Percentiles rank a stretch among this genome's conserved stretches.
These are phyloP conservation scores for Lentinula raphanica DNA, from an alignment of 768 basidiomycete genomes.

Conservation along the genomic window DNA sequence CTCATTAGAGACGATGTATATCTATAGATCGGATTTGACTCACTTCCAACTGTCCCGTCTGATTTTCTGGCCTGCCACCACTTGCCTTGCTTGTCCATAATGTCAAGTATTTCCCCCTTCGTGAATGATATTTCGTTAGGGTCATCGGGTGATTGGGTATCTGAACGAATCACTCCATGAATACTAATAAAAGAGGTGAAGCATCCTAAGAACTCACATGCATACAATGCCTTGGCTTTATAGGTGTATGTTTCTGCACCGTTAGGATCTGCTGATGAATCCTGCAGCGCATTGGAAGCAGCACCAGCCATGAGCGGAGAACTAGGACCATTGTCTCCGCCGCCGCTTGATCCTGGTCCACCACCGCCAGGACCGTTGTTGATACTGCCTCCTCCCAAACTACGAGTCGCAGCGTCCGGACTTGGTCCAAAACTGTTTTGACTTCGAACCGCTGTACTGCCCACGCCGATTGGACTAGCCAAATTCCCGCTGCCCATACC, in stretches of 20 bases:
- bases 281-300: conserved; percentile 50
- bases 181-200: conserved; percentile 9
- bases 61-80: conserved; percentile 88
- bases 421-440: conserved; percentile 54
- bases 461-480: conserved; percentile 41
- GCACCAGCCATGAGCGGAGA: conserved; percentile 70
- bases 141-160: conserved; percentile 90
- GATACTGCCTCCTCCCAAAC: conserved; percentile 43
- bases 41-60: conserved; percentile 76
- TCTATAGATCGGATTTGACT: conserved; percentile 29
- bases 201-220: conserved; percentile 46
- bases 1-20: conserved; percentile 10
- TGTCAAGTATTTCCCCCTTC: conserved; percentile 90
- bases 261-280: conserved; percentile 23
- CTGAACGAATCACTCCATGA: conserved; percentile 38
- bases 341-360: conserved; percentile 36
- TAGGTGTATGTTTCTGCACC: conserved; percentile 46
- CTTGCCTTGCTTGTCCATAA: conserved; percentile 88
- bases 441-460: conserved; percentile 32
- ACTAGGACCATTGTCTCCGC: conserved; percentile 42
- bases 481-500: conserved; percentile 44
- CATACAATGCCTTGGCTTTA: conserved; percentile 86
- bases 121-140: conserved; percentile 92
- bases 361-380: conserved; percentile 41
- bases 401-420: conserved; percentile 32